Evolutionary conservation across 495 filamentous ascomycete species (phyloP), one percentile per base, ranked within the genome.

Genomic region (Penicillium robsamsonii): DNA sequence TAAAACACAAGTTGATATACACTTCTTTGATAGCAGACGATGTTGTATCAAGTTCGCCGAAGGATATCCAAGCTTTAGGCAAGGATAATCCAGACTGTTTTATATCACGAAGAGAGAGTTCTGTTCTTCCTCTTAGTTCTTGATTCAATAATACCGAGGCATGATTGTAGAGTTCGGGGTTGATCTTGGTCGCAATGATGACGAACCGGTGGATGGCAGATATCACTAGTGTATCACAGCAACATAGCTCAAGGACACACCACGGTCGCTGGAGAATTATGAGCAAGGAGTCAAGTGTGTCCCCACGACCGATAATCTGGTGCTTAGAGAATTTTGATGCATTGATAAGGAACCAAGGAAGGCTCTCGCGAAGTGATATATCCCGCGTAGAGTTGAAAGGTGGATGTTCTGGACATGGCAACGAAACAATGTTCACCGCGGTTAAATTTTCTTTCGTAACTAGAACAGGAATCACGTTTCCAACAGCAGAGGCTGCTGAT

Each of bases 221-320:
- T 22, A 65, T 33, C 2, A 53, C 59, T n/a, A 38, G 3, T 10
- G 22, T 46, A 18, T 63, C 55, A 51, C 57, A 57, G 40, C 61
- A 65, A 37, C 63, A 66, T 13, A 63, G 31, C 42, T 66, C 63
- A 4, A 66, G 57, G 8, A 66, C 51, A 50, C 63, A 66, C 63
- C 63, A 66, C 10, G 63, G 63, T 9, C 57, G 63, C 40, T 63
- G 63, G 17, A 63, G 57, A 18, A 66, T 31, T 5, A 60, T 42
- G 1, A 66, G 47, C 3, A 66, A 43, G 12, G 63, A 55, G 33
- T 60, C 42, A 17, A 59, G 40, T 10, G 33, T 15, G 18, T 53
- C 48, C 7, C 38, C 35, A 0, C 29, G 50, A 8, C 60, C 63
- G 6, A 66, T 15, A 22, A 66, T 58, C 54, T 57, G 60, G 22